Conservation (phyloP, 257 asterid genomes). For the Solanum peruvianum region DNA sequence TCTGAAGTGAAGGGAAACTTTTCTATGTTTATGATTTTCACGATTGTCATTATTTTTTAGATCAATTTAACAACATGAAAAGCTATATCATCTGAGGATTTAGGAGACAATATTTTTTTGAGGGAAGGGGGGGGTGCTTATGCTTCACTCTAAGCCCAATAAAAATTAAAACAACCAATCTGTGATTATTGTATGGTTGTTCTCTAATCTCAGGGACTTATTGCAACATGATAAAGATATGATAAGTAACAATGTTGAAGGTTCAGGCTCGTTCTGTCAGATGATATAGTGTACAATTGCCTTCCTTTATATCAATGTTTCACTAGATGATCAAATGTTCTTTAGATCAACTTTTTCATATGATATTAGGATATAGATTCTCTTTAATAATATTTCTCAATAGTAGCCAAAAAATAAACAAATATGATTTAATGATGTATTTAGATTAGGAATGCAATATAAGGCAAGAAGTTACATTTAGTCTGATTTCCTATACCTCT, state of each 20-base stretch:
- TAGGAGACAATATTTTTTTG: too few relatives aligned
- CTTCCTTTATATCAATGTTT: not conserved
- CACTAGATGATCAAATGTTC: too few relatives aligned
- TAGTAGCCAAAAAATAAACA: not conserved
- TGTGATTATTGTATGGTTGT: not conserved
- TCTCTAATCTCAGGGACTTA: not conserved
- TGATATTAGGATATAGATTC: too few relatives aligned
- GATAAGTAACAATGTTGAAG: not conserved
- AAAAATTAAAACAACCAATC: too few relatives aligned
- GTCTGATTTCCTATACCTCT: not conserved
- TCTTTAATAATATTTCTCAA: not conserved
- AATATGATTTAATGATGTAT: too few relatives aligned
- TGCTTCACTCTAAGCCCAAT: not conserved
- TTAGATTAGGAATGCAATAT: not conserved
- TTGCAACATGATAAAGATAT: not conserved
- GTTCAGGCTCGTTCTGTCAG: not conserved
- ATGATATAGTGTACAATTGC: not conserved
- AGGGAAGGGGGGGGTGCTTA: too few relatives aligned
- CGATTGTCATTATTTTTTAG: too few relatives aligned
- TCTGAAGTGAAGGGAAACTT: too few relatives aligned
- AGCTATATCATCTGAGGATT: too few relatives aligned
- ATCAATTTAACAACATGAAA: too few relatives aligned
- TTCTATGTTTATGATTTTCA: too few relatives aligned
- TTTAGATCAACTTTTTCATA: too few relatives aligned
- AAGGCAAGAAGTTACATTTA: not conserved